Conservation (phyloP, 1,284 basidiomycete species). For the Ganoderma sinense region DNA sequence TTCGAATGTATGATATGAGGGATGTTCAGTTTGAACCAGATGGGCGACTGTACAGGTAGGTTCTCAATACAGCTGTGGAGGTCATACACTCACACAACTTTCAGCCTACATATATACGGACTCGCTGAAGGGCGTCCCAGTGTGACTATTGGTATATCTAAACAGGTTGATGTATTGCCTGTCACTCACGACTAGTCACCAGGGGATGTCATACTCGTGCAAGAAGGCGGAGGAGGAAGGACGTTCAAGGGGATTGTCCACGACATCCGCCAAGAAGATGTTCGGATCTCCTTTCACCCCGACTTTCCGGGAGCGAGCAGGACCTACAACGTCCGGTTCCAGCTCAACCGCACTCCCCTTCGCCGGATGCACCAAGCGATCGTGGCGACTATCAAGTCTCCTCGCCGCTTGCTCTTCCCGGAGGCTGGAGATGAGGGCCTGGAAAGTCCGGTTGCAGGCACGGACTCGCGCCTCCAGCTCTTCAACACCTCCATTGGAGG, state of each 20-base stretch:
- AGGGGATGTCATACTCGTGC: conserved; percentile 65
- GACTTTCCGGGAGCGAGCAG: conserved; percentile 49
- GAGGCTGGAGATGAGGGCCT: conserved; percentile 37
- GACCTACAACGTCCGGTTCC: conserved; percentile 61
- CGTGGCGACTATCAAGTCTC: conserved; percentile 45
- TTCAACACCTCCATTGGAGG: conserved; percentile 53
- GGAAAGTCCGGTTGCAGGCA: conserved; percentile 20
- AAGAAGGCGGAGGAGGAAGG: conserved; percentile 48
- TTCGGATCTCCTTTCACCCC: conserved; percentile 59
- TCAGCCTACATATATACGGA: conserved; percentile 64
- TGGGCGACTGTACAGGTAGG: conserved; percentile 53
- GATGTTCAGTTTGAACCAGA: conserved; percentile 46
- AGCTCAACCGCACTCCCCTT: conserved; percentile 60
- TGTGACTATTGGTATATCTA: conserved; percentile 59
- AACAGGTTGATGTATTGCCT: not conserved
- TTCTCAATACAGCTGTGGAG: not conserved
- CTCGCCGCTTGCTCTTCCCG: conserved; percentile 53
- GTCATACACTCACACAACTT: not conserved
- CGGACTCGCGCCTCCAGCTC: conserved; percentile 27
- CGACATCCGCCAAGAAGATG: conserved; percentile 54
- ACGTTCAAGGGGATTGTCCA: conserved; percentile 72
- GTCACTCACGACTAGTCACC: not conserved
- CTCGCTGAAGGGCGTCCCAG: conserved; percentile 72
- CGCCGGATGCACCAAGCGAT: conserved; percentile 67
- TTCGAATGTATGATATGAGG: conserved; percentile 62